Conservation (phyloP, 257 asterid genomes). For the Cynanchum wilfordii region DNA sequence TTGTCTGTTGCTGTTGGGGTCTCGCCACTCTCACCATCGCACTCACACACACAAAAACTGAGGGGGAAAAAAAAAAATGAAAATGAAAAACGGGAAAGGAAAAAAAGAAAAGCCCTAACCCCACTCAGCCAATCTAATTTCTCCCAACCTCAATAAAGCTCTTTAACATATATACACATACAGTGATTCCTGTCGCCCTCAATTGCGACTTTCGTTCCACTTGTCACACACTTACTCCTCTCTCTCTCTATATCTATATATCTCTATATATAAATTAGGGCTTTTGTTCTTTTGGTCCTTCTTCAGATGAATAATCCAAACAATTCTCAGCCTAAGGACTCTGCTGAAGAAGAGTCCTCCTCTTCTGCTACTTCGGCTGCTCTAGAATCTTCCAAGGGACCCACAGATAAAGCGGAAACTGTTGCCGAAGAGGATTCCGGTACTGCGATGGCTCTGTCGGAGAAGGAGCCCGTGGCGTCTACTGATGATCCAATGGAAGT, state of each 20-base stretch:
- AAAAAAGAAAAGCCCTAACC: neutral
- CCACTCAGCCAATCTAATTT: neutral
- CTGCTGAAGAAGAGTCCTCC: conserved; percentile 44
- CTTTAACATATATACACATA: conserved; percentile 23
- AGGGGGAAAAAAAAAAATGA: too few relatives aligned
- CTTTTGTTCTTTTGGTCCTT: conserved; percentile 27
- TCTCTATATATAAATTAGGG: conserved; percentile 43
- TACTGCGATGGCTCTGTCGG: conserved; percentile 37
- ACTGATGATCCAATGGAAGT: conserved; percentile 61
- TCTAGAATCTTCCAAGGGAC: conserved; percentile 32
- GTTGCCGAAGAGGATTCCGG: conserved; percentile 35
- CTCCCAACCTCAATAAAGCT: neutral
- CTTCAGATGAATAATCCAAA: conserved; percentile 54
- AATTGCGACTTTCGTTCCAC: conserved; percentile 64
- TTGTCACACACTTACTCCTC: conserved; percentile 19
- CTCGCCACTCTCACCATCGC: too few relatives aligned
- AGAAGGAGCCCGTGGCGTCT: conserved; percentile 40
- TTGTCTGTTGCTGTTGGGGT: too few relatives aligned
- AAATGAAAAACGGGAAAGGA: too few relatives aligned
- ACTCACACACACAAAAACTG: too few relatives aligned
- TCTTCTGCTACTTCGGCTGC: conserved; percentile 26
- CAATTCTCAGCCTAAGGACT: conserved; percentile 24
- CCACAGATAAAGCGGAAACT: conserved; percentile 31
- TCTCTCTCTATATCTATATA: conserved; percentile 15
- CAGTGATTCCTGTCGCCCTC: conserved; percentile 98